Evolutionary conservation across 106 monocot genomes (phyloP).

Genomic region (Allium sativum): DNA sequence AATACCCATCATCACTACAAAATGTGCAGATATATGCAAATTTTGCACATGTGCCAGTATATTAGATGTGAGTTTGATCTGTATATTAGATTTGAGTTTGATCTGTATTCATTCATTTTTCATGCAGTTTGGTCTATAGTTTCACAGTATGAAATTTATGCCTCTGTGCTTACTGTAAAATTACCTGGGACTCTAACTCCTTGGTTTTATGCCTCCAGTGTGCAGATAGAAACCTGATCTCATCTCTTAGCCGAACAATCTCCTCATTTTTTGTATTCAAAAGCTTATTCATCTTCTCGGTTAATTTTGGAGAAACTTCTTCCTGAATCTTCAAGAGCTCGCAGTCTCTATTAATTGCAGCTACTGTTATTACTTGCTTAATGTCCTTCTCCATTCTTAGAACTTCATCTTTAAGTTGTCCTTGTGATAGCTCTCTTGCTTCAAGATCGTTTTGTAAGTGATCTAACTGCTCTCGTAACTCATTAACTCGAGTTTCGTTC

Average conservation of each 20-base stretch:
- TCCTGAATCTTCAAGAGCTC: constrained; percentile 48
- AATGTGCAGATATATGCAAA: no score
- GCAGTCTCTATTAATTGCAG: constrained; percentile 39
- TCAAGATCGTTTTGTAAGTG: constrained; percentile 69
- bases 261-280: constrained; percentile 65
- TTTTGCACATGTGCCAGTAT: no score
- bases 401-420: constrained; percentile 72
- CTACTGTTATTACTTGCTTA: constrained; percentile 41
- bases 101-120: no score
- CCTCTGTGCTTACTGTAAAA: background rate
- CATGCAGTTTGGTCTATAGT: no score
- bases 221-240: constrained; percentile 67
- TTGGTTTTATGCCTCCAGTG: constrained; percentile 84
- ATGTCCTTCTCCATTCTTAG: constrained; percentile 67
- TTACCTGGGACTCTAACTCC: constrained; percentile 72
- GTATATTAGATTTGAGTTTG: no score
- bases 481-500: constrained; percentile 55
- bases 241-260: constrained; percentile 70
- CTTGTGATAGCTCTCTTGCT: constrained; percentile 65
- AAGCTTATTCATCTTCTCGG: constrained; percentile 53
- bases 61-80: no score
- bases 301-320: constrained; percentile 63
- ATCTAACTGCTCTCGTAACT: constrained; percentile 58
- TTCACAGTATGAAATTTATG: no score
- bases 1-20: no score